Evolutionary conservation across 768 basidiomycete species (phyloP), one percentile per base, ranked within the genome.

Genomic region (Podaxis rugospora): DNA sequence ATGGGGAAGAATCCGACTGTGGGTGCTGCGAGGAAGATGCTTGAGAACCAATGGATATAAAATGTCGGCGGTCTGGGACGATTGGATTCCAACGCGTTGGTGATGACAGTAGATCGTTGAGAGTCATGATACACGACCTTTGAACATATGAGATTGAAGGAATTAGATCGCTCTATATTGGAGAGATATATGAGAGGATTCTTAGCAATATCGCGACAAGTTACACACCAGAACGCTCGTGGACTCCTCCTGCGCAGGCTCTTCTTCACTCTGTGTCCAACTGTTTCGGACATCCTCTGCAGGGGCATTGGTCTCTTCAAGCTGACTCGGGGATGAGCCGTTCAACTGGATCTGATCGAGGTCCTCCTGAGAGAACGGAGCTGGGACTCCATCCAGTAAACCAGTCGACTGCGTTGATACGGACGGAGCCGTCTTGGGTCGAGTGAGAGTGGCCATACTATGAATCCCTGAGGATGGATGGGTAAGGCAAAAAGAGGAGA

Each of bases 81-180:
- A 84, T 85, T 7, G 84, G 77, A 55, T 74, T 77, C 84, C 81
- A 84, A 60, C 73, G 66, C 1, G 72, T 72, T 14, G 81, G 76
- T 11, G 74, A 76, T 35, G 84, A 83, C 21, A 92, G 81, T 21
- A 92, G 77, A 70, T 84, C 86, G 66, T 86, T 84, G 51, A 93
- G 76, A 1, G 88, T 89, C 77, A 85, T 86, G 25, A 93, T 67
- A 69, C 89, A 92, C 16, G 89, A 89, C 61, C 79, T 81, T 66
- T 91, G 87, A 35, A 93, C 89, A 58, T 82, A 80, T 13, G 80
- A 76, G 64, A 93, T 86, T n/a, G 90, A 92, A 7, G 88, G 83
- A 65, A 87, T 75, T 37, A 91, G 74, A 64, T 89, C 85, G 63
- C 78, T 79, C 83, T 88, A 32, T 59, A 51, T 56, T 36, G 68